A percentile compares a stretch with the other conserved stretches of the same genome.
phyloP scores from a whole-genome alignment of 345 rosid genomes.

The Acer yangbiense region DNA sequence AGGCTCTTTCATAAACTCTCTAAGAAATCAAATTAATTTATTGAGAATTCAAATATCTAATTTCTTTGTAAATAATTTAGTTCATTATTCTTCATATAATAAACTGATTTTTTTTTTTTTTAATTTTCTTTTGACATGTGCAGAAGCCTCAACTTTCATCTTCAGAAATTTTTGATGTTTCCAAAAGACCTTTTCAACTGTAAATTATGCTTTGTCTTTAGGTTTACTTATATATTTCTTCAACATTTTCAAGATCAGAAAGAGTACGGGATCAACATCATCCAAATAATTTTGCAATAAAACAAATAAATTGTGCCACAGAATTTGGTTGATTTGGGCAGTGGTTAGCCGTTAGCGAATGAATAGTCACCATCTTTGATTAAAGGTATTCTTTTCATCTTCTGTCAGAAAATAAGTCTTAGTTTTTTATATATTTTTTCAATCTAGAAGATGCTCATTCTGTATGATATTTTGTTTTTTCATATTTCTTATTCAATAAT shows the following conservation, averaged over 20 bases:
- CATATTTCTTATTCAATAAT: neutral
- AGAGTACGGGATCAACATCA: too few species aligned
- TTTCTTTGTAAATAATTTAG: too few species aligned
- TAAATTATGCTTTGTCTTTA: neutral
- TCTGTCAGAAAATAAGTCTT: neutral
- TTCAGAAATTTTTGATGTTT: conserved; percentile 25
- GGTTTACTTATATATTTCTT: too few species aligned
- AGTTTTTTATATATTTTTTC: neutral
- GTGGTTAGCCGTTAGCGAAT: neutral
- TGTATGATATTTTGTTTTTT: neutral
- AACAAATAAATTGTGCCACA: too few species aligned
- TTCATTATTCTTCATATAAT: too few species aligned
- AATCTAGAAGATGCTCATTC: neutral
- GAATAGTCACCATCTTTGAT: conserved; percentile 13
- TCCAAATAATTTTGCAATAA: too few species aligned
- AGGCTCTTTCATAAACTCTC: too few species aligned
- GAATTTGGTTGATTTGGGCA: too few species aligned
- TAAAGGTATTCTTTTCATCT: neutral
- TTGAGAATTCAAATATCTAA: too few species aligned
- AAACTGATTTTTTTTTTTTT: too few species aligned
- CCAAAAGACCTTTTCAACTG: conserved; percentile 14
- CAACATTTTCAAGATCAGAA: too few species aligned
- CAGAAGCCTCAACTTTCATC: conserved; percentile 42
- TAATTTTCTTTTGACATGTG: neutral
- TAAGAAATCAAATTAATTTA: too few species aligned